Evolutionary conservation across 495 filamentous ascomycete genomes (phyloP).

Genomic region (Venustampulla echinocandica): DNA sequence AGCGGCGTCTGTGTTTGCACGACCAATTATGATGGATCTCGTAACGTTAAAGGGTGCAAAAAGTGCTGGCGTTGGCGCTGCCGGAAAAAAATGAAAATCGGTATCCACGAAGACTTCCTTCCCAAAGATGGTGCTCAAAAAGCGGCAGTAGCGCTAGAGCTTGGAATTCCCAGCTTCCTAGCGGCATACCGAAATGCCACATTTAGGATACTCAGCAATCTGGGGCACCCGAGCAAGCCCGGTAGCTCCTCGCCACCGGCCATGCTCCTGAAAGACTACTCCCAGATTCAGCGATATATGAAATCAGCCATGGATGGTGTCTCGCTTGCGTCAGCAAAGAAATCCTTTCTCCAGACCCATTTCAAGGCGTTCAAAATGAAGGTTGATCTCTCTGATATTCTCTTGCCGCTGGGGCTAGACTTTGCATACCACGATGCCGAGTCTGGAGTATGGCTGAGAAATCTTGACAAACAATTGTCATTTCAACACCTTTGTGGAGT

Average conservation of each 20-base stretch:
- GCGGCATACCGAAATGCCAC: conserved; percentile 20
- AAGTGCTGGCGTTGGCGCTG: conserved; percentile 29
- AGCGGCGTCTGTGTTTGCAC: conserved; percentile 24
- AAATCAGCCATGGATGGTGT: conserved; percentile 14
- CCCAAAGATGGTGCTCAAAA: conserved; percentile 15
- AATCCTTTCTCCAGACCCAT: conserved; percentile 30
- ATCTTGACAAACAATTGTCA: conserved; percentile 16
- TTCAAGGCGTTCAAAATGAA: conserved; percentile 25
- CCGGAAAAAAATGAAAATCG: conserved; percentile 21
- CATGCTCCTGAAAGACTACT: conserved; percentile 22
- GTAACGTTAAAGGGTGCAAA: conserved; percentile 28
- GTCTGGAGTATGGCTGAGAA: conserved; percentile 19
- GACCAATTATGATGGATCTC: conserved; percentile 22
- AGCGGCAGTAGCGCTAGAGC: conserved; percentile 19
- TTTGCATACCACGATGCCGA: conserved; percentile 26
- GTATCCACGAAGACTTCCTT: conserved; percentile 9
- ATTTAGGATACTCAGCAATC: conserved; percentile 25
- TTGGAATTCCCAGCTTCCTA: conserved; percentile 17
- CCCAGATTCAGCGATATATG: conserved; percentile 17
- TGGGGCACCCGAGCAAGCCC: conserved; percentile 17
- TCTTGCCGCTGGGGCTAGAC: conserved; percentile 23
- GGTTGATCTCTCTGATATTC: conserved; percentile 23
- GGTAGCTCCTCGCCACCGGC: conserved; percentile 11
- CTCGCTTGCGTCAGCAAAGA: conserved; percentile 30
- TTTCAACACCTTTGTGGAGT: conserved; percentile 27